phyloP scores from a whole-genome alignment of 495 filamentous ascomycete genomes.

The Gamarada debralockiae region DNA sequence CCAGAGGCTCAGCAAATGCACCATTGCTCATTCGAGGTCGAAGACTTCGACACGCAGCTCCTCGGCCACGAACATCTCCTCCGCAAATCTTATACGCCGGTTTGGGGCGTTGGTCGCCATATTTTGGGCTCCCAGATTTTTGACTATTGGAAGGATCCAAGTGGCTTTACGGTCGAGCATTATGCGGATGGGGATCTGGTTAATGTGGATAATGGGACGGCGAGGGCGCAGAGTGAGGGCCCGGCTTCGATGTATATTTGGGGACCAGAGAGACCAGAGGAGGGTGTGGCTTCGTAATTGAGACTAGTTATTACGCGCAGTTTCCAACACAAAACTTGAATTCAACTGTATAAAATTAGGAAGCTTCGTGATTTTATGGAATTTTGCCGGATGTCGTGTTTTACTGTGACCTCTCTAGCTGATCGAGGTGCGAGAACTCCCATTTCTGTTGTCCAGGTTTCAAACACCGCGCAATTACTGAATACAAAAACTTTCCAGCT shows the following conservation, averaged over 20 bases:
- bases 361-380: too few species aligned
- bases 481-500: too few species aligned
- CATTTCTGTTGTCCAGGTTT: too few species aligned
- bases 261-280: too few species aligned
- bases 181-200: neutral
- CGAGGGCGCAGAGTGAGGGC: neutral
- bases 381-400: too few species aligned
- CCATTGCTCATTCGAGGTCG: constrained; percentile 69
- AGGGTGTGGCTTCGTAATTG: too few species aligned
- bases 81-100: constrained; percentile 56
- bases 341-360: too few species aligned
- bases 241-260: neutral
- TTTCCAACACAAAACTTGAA: too few species aligned
- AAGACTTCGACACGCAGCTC: constrained; percentile 56
- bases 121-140: constrained; percentile 61
- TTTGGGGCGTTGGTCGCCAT: constrained; percentile 73
- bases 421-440: too few species aligned
- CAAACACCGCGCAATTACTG: too few species aligned
- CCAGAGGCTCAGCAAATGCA: constrained; percentile 54
- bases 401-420: too few species aligned
- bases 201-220: neutral
- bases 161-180: neutral
- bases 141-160: constrained; percentile 58
- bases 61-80: constrained; percentile 44
- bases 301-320: too few species aligned